Evolutionary conservation across 192 early-diverging fungal genomes (phyloP).

Genomic region (Umbelopsis sp.): DNA sequence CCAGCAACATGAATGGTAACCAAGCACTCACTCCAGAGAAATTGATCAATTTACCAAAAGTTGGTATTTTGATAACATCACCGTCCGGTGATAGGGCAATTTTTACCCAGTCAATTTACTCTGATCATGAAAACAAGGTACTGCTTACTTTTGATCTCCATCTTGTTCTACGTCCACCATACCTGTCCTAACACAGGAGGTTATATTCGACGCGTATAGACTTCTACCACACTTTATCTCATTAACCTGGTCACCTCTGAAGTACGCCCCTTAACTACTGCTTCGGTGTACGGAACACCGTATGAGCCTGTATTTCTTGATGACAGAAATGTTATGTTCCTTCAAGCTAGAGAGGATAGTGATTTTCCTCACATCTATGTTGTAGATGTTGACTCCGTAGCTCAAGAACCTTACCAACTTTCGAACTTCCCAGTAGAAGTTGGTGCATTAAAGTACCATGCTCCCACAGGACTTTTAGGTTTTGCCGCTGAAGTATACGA

Average conservation of each 20-base stretch:
- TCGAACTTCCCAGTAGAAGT: constrained; percentile 52
- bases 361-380: constrained; percentile 42
- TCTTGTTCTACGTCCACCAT: neutral
- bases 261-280: constrained; percentile 43
- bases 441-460: constrained; percentile 53
- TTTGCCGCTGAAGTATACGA: constrained; percentile 68
- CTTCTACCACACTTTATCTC: constrained; percentile 48
- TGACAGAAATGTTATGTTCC: constrained; percentile 33
- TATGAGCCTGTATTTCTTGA: constrained; percentile 43
- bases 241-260: constrained; percentile 40
- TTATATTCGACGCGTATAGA: constrained; percentile 22
- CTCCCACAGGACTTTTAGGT: constrained; percentile 46
- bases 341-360: constrained; percentile 16
- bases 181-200: neutral
- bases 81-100: constrained; percentile 47
- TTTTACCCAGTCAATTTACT: constrained; percentile 60
- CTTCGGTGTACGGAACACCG: constrained; percentile 29
- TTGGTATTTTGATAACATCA: constrained; percentile 49
- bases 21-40: constrained; percentile 51
- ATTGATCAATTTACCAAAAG: constrained; percentile 58
- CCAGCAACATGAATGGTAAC: neutral
- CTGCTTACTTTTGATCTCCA: neutral
- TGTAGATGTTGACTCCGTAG: constrained; percentile 18
- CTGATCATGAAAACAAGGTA: constrained; percentile 31
- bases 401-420: constrained; percentile 36